A percentile compares a stretch with the other conserved stretches of the same genome.
Evolutionary conservation across 257 asterid species (phyloP).

Genomic region (Solanum medicagineum): DNA sequence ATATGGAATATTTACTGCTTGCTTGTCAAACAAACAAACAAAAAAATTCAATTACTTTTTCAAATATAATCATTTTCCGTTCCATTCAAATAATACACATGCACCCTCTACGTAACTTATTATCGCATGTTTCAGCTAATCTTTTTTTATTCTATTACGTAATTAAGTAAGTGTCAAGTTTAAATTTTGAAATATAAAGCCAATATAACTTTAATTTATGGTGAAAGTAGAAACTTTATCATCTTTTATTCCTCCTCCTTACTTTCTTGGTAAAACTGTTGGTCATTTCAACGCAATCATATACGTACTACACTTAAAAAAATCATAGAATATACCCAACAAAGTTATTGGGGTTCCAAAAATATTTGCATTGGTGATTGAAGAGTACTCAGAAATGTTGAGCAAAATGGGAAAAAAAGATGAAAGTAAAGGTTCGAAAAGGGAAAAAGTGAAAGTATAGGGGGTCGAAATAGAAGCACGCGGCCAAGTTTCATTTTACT

Average conservation of each 20-base stretch:
- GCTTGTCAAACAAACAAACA: not conserved
- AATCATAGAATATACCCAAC: not conserved
- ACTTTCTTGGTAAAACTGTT: not conserved
- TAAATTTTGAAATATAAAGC: not conserved
- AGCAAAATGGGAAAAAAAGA: not conserved
- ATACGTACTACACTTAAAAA: not conserved
- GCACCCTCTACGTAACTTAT: not conserved
- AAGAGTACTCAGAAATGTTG: conserved; percentile 3
- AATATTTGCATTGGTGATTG: conserved; percentile 16
- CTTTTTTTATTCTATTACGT: not conserved
- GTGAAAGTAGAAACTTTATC: not conserved
- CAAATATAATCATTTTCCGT: not conserved
- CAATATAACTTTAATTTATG: too few relatives aligned
- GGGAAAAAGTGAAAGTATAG: not conserved
- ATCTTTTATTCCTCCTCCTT: not conserved
- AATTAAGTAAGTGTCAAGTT: not conserved
- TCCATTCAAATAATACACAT: not conserved
- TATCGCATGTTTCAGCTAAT: not conserved
- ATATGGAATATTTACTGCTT: not conserved
- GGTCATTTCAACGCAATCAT: not conserved
- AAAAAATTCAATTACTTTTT: not conserved
- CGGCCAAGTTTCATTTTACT: conserved; percentile 11
- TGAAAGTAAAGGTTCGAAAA: conserved; percentile 3
- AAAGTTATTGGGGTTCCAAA: conserved; percentile 11
- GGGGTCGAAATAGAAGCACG: conserved; percentile 41